Conservation (phyloP, 768 basidiomycete species). For the Collybiopsis luxurians region DNA sequence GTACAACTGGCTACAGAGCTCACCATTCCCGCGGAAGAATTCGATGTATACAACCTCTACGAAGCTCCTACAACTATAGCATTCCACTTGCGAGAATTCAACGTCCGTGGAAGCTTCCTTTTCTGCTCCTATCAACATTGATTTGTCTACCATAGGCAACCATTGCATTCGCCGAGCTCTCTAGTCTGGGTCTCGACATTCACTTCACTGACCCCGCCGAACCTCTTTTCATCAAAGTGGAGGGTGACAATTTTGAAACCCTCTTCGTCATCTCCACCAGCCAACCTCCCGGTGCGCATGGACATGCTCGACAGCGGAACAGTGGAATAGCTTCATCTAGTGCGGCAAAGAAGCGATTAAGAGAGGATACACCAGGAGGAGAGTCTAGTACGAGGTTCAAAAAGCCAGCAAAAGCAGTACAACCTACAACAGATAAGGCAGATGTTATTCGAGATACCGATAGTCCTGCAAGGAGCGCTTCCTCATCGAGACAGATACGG, state of each 20-base stretch:
- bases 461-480: constrained; percentile 29
- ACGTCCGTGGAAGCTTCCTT: constrained; percentile 40
- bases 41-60: constrained; percentile 71
- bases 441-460: constrained; percentile 30
- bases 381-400: constrained; percentile 42
- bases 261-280: constrained; percentile 82
- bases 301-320: constrained; percentile 18
- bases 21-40: constrained; percentile 74
- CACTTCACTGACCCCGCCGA: constrained; percentile 73
- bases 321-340: not conserved
- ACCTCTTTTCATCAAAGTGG: constrained; percentile 76
- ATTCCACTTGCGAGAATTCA: constrained; percentile 84
- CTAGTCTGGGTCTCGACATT: constrained; percentile 60
- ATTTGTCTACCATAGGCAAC: constrained; percentile 56
- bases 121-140: not conserved
- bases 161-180: constrained; percentile 74
- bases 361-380: constrained; percentile 35
- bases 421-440: constrained; percentile 25
- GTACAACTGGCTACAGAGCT: constrained; percentile 74
- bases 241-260: constrained; percentile 60
- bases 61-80: constrained; percentile 64
- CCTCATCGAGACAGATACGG: constrained; percentile 12
- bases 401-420: constrained; percentile 54
- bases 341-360: constrained; percentile 38
- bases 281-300: constrained; percentile 43